These are phyloP conservation scores for Chlorella sp. DNA, from an alignment of 139 green algal species.

Conservation along the genomic window DNA sequence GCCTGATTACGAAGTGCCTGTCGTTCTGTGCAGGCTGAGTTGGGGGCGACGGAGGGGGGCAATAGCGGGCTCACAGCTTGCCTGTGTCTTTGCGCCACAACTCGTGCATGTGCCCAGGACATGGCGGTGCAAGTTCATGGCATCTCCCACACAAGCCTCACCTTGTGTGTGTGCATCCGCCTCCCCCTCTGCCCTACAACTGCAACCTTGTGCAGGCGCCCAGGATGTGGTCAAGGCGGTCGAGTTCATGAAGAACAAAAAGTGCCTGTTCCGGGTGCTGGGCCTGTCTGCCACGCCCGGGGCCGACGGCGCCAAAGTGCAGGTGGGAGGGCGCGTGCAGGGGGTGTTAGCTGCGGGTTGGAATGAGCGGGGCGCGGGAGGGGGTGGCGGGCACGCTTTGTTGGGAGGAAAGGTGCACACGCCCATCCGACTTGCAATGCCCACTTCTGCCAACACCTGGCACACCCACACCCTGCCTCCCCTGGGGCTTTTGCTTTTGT, in stretches of 20 bases:
- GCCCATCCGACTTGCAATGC: too few relatives aligned
- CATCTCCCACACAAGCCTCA: background rate
- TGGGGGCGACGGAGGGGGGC: background rate
- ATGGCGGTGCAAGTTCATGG: background rate
- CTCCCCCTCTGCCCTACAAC: too few relatives aligned
- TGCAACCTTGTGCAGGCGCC: constrained; percentile 61
- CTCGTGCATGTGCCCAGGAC: background rate
- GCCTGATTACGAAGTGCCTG: background rate
- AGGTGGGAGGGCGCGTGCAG: constrained; percentile 34
- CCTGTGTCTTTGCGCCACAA: background rate
- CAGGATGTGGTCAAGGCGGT: constrained; percentile 67
- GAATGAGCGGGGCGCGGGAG: too few relatives aligned
- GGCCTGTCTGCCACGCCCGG: constrained; percentile 93
- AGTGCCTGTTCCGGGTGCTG: constrained; percentile 79
- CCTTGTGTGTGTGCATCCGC: background rate
- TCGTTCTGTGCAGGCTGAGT: background rate
- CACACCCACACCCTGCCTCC: too few relatives aligned
- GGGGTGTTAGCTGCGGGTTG: background rate
- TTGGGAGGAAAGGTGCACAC: too few relatives aligned
- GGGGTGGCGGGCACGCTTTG: too few relatives aligned
- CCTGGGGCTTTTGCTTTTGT: too few relatives aligned
- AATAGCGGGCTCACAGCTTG: background rate
- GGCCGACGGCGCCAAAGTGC: constrained; percentile 59
- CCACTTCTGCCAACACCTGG: too few relatives aligned
- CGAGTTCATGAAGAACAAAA: constrained; percentile 56